Evolutionary conservation across 495 filamentous ascomycete genomes (phyloP).

Genomic region (Podospora didyma): DNA sequence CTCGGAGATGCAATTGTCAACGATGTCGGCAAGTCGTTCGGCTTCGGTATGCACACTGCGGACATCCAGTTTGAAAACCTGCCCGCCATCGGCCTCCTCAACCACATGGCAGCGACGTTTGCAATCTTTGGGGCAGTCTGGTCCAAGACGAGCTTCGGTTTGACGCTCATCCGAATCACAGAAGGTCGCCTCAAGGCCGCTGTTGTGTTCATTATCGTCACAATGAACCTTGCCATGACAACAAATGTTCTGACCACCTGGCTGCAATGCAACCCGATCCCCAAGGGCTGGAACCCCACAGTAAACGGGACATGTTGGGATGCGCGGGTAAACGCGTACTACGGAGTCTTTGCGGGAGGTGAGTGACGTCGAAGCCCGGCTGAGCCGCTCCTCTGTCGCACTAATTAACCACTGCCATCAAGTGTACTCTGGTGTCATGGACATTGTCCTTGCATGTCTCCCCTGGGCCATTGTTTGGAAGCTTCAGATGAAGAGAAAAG

Average conservation of each 20-base stretch:
- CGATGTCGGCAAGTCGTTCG: slow-evolving; percentile 16
- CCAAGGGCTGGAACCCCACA: slow-evolving; percentile 15
- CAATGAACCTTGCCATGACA: slow-evolving; percentile 25
- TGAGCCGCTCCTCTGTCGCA: background rate
- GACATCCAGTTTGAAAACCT: slow-evolving; percentile 9
- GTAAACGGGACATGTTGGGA: slow-evolving; percentile 18
- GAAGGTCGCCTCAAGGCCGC: slow-evolving; percentile 8
- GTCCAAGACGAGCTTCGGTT: slow-evolving; percentile 35
- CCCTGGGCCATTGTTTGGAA: slow-evolving; percentile 34
- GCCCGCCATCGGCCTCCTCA: slow-evolving; percentile 11
- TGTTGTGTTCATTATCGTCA: slow-evolving; percentile 25
- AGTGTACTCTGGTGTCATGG: slow-evolving; percentile 34
- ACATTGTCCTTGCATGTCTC: slow-evolving; percentile 31
- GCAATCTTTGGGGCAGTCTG: slow-evolving; percentile 27
- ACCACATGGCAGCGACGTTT: slow-evolving; percentile 9
- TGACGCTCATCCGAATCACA: slow-evolving; percentile 28
- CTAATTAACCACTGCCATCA: background rate
- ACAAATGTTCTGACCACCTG: slow-evolving; percentile 18
- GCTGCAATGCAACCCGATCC: slow-evolving; percentile 25
- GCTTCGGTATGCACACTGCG: slow-evolving; percentile 18
- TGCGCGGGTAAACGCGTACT: slow-evolving; percentile 10
- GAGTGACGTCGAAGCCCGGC: background rate
- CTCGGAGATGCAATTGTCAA: slow-evolving; percentile 13
- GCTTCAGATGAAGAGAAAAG: slow-evolving; percentile 30
- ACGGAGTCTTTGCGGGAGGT: slow-evolving; percentile 22